Evolutionary conservation across 495 filamentous ascomycete genomes (phyloP), one percentile per base, ranked within the genome.

Genomic region (Tricharina praecox): DNA sequence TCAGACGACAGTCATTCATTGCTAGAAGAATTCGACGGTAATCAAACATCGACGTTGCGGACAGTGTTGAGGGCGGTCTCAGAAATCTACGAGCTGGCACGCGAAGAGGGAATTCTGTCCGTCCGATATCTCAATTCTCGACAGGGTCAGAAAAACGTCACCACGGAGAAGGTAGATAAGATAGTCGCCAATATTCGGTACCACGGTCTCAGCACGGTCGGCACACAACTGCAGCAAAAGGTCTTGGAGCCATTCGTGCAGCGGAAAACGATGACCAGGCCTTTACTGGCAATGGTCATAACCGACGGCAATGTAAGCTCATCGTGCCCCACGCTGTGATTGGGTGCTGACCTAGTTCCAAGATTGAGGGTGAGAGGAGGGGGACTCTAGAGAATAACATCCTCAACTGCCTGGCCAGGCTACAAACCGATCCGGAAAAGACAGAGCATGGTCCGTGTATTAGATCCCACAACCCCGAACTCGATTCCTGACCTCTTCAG

Each of bases 1-100:
- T 3, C 15, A 59, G 78, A 81, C 59, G 77, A 82, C 59, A 79
- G 73, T 57, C 73, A 73, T 18, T 81, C 79, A n/a, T 81, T 82
- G 61, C 62, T 67, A 32, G 73, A 78, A 25, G 71, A 77, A 50
- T 74, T 77, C 52, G 38, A 42, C 0, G 67, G 69, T 46, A 61
- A 72, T 26, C 70, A 78, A 30, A 77, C 74, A 61, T 63, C 71
- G 8, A 76, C 78, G 46, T 63, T 81, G 24, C 63, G 67, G 47
- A 59, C 73, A 25, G 76, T 77, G 45, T 60, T 82, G 13, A 60
- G 67, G 8, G 64, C 74, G 2, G 73, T 81, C 20, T 70, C 73
- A 7, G 68, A 68, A 21, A 73, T 74, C 0, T 75, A 75, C 13
- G 70, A 72, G 13, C 72, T 77, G 16, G 81, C 81, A 49, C 77